Evolutionary conservation across 805 yeast genomes (phyloP).

Genomic region (Yarrowia keelungensis): DNA sequence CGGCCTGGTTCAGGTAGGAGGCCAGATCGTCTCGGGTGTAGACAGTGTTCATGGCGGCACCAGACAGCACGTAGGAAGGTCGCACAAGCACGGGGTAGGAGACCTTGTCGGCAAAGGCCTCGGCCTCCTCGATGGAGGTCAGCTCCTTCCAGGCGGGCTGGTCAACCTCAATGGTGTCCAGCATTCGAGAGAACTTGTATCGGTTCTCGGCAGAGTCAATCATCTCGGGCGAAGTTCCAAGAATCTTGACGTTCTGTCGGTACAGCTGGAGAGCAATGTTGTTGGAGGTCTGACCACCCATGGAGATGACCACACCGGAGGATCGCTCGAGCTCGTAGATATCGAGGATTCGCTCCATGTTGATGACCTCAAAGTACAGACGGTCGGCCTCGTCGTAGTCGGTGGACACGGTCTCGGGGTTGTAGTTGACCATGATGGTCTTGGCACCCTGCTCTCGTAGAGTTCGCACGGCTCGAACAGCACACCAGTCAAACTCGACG

Average conservation of each 20-base stretch:
- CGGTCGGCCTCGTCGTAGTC: conserved; percentile 98
- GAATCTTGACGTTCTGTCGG: conserved; percentile 91
- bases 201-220: conserved; percentile 98
- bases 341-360: conserved; percentile 91
- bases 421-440: conserved; percentile 96
- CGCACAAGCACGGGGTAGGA: conserved; percentile 95
- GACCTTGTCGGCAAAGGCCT: conserved; percentile 86
- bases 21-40: conserved; percentile 88
- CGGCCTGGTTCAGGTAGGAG: conserved; percentile 89
- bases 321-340: conserved; percentile 92
- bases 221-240: conserved; percentile 98
- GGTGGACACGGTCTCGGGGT: conserved; percentile 98
- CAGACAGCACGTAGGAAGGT: conserved; percentile 96
- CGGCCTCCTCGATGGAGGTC: conserved; percentile 91
- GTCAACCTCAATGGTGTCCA: conserved; percentile 94
- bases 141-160: conserved; percentile 99
- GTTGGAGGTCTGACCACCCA: conserved; percentile 99
- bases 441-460: conserved; percentile 83
- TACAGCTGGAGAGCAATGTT: conserved; percentile 92
- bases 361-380: conserved; percentile 93
- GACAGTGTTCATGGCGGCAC: conserved; percentile 99
- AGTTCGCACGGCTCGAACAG: conserved; percentile 95
- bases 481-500: conserved; percentile 99
- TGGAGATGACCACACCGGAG: conserved; percentile 89
- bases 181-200: conserved; percentile 96